These are phyloP conservation scores for Cerioporus squamosus DNA, from an alignment of 1,284 basidiomycete genomes.

Conservation along the genomic window DNA sequence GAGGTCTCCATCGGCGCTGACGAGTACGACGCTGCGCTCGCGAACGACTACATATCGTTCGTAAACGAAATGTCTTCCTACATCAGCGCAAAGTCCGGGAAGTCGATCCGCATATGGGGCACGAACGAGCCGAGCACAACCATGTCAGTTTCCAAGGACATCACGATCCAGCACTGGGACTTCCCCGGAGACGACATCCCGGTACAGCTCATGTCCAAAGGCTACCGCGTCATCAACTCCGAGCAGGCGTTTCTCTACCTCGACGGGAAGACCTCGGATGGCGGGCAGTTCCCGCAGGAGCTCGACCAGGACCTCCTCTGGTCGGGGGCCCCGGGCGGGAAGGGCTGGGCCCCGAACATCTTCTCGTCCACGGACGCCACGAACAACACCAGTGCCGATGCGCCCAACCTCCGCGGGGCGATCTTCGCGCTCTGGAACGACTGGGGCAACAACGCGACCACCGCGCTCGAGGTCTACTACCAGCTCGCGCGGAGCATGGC, in stretches of 20 bases:
- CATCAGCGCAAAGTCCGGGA: conserved; percentile 28
- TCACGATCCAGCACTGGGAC: conserved; percentile 45
- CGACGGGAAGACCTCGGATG: conserved; percentile 37
- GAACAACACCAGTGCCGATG: conserved; percentile 33
- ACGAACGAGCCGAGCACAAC: conserved; percentile 38
- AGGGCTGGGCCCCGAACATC: conserved; percentile 37
- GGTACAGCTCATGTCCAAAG: conserved; percentile 29
- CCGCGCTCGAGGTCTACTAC: conserved; percentile 35
- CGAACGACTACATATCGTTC: conserved; percentile 38
- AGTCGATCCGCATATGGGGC: conserved; percentile 39
- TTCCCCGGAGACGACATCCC: conserved; percentile 40
- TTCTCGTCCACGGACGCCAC: conserved; percentile 31
- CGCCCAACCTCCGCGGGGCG: conserved; percentile 30
- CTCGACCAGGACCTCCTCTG: conserved; percentile 34
- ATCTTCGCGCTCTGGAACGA: conserved; percentile 37
- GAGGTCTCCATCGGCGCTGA: conserved; percentile 39
- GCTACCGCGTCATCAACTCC: conserved; percentile 37
- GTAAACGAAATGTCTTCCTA: conserved; percentile 38
- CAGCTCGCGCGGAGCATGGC: conserved; percentile 34
- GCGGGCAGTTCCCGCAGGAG: conserved; percentile 31
- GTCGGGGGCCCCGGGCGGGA: conserved; percentile 31
- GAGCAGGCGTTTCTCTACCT: conserved; percentile 40
- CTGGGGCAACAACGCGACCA: conserved; percentile 37
- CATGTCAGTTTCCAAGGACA: conserved; percentile 31
- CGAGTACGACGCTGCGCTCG: conserved; percentile 38